These are phyloP conservation scores for Rubroboletus pulcherrimus DNA, from an alignment of 768 basidiomycete genomes.

Conservation along the genomic window DNA sequence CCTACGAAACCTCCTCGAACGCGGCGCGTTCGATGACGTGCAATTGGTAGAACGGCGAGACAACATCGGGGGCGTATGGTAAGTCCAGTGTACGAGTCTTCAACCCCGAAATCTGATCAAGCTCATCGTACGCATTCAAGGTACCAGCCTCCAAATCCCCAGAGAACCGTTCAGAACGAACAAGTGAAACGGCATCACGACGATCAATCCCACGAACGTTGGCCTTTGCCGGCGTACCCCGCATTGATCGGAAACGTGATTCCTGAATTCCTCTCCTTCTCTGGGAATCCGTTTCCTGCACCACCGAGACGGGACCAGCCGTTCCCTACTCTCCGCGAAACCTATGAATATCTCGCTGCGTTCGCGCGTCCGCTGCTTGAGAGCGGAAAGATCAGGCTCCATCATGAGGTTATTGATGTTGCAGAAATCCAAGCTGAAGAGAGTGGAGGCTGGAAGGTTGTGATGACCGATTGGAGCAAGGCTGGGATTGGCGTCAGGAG, in stretches of 20 bases:
- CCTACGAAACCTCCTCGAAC: conserved; percentile 44
- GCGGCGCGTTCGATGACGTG: conserved; percentile 40
- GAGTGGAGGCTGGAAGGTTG: conserved; percentile 38
- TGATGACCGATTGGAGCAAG: conserved; percentile 35
- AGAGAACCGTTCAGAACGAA: not conserved
- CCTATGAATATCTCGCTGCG: conserved; percentile 23
- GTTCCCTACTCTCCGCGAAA: conserved; percentile 29
- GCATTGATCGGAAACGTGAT: conserved; percentile 49
- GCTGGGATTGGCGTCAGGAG: conserved; percentile 16
- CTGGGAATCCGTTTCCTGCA: conserved; percentile 27
- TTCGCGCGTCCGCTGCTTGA: conserved; percentile 26
- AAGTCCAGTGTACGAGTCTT: conserved; percentile 1
- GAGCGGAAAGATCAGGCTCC: conserved; percentile 36
- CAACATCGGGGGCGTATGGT: conserved; percentile 54
- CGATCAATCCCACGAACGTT: conserved; percentile 18
- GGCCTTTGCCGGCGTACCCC: conserved; percentile 48
- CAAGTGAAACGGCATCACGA: not conserved
- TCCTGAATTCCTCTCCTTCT: conserved; percentile 37
- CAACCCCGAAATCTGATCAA: no score
- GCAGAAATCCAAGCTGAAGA: conserved; percentile 31
- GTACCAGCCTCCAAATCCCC: conserved; percentile 7
- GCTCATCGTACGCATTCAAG: not conserved
- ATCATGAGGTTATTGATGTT: conserved; percentile 38
- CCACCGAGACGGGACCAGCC: conserved; percentile 24
- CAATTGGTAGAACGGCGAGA: conserved; percentile 43